Percentiles rank a stretch among this genome's conserved stretches.
Evolutionary conservation across 2,329 filamentous ascomycete species (phyloP).

Genomic region (Colletotrichum acutatum): DNA sequence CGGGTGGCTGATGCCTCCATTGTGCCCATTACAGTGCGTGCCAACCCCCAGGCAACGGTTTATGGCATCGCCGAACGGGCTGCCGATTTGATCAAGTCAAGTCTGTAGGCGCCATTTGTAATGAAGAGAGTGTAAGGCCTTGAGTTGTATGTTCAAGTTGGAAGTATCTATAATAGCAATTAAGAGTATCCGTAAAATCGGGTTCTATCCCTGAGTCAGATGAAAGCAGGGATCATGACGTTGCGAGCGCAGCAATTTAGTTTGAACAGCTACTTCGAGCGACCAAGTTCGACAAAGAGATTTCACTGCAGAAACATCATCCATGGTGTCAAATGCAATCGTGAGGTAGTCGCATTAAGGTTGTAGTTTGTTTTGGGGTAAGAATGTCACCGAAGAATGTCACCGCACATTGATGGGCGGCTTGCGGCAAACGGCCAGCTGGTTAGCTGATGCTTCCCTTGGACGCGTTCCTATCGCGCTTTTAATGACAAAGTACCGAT

Average conservation of each 20-base stretch:
- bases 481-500: slow-evolving; percentile 5
- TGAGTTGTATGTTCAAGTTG: neutral
- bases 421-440: neutral
- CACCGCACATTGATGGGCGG: neutral
- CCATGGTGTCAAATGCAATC: neutral
- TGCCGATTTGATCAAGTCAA: slow-evolving; percentile 37
- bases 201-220: neutral
- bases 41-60: slow-evolving; percentile 47
- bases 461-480: slow-evolving; percentile 6
- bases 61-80: slow-evolving; percentile 49
- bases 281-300: too few species aligned
- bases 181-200: neutral
- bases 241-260: neutral
- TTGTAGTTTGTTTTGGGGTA: neutral
- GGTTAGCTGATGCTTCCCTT: neutral
- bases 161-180: neutral
- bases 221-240: neutral
- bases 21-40: slow-evolving; percentile 44
- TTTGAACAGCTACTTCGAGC: neutral
- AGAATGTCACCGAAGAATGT: neutral
- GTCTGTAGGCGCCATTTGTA: neutral
- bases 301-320: neutral
- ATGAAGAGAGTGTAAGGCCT: neutral
- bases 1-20: slow-evolving; percentile 57
- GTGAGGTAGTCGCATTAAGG: slow-evolving; percentile 12